phyloP scores from a whole-genome alignment of 2,329 filamentous ascomycete genomes.

The Fusarium beomiforme region DNA sequence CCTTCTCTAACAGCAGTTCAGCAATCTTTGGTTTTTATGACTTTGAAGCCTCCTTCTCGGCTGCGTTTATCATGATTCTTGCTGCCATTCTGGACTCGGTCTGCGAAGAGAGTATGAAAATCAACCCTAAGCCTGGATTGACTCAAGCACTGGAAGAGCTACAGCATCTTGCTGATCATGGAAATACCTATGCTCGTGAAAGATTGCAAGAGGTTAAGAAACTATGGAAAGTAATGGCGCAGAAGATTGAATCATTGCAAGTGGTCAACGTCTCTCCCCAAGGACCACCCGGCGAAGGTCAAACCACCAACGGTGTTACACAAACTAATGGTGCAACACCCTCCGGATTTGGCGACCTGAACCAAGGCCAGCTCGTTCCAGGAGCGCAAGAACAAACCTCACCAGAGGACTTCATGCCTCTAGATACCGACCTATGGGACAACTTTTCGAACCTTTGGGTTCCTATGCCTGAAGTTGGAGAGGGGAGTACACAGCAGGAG shows the following conservation, averaged over 20 bases:
- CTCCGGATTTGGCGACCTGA: background rate
- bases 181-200: constrained; percentile 41
- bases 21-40: constrained; percentile 43
- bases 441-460: constrained; percentile 43
- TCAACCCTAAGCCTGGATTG: constrained; percentile 40
- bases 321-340: constrained; percentile 13
- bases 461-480: constrained; percentile 26
- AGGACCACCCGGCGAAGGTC: constrained; percentile 7
- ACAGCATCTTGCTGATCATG: constrained; percentile 42
- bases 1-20: background rate
- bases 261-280: constrained; percentile 39
- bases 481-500: constrained; percentile 34
- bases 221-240: constrained; percentile 41
- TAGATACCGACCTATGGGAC: constrained; percentile 41
- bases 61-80: constrained; percentile 43
- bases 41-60: constrained; percentile 43
- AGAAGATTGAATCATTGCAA: constrained; percentile 40
- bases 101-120: constrained; percentile 38
- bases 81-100: constrained; percentile 41
- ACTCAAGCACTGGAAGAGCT: constrained; percentile 42
- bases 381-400: constrained; percentile 25
- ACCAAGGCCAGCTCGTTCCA: background rate
- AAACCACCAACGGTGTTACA: background rate
- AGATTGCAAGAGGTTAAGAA: constrained; percentile 39
- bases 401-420: constrained; percentile 34